Evolutionary conservation across 306 rosid species (phyloP), one percentile per base, ranked within the genome.

Genomic region (Lathyrus aphaca): DNA sequence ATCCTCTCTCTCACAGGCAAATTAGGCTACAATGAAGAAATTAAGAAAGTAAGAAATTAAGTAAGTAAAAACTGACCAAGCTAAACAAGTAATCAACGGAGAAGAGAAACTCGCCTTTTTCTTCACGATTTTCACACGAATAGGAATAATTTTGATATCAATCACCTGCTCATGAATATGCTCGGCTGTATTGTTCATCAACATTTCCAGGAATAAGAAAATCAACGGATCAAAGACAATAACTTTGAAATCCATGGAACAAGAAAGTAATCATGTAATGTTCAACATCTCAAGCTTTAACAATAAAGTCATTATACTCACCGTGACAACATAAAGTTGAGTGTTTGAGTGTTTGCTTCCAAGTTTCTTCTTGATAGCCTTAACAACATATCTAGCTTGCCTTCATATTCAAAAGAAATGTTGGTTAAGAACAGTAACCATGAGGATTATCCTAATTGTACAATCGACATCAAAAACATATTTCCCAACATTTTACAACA

Each of bases 171-270:
- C 88, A 70, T 90, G 97, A 46, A 93, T 72, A 71, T 83, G 78
- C 76, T 90, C 98, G 68, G 97, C 97, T 72, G 83, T 82, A 78
- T 93, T 93, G 91, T 88, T 90, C 97, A 93, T 88, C 81, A 93
- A 86, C 97, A 86, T 88, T 81, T 93, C 98, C 90, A 93, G 79
- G 81, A 93, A 81, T 97, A 90, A 82, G 75, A 82, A 75, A 78
- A 71, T 63, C 62, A 74, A 76, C 19, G 72, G 71, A 80, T 51
- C 56, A 73, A 73, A n/a, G 75, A 64, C 27, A 44, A 16, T 49
- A 69, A 3, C 66, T 64, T 55, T 49, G 63, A 64, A 63, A 70
- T 38, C 19, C 25, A 72, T 30, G 35, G 72, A 60, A 54, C 40
- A 78, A 5, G 62, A 74, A 63, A 74, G 57, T 48, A 75, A 56